phyloP scores from a whole-genome alignment of 192 early-diverging fungal genomes.

The Coemansia sp. region DNA sequence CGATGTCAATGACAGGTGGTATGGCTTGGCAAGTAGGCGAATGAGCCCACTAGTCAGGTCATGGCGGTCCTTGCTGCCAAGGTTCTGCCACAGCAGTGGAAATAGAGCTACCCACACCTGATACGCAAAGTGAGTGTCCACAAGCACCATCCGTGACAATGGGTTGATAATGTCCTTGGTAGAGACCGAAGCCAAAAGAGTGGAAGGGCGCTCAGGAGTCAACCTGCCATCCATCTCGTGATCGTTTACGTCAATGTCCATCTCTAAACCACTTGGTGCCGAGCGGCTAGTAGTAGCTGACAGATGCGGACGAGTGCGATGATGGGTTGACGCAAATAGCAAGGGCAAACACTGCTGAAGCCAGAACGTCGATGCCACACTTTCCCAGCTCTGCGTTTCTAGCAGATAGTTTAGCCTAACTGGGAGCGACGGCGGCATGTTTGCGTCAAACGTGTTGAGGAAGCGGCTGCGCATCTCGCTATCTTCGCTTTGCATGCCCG shows the following conservation, averaged over 20 bases:
- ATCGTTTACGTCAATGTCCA: constrained; percentile 24
- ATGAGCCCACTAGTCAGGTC: constrained; percentile 81
- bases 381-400: constrained; percentile 95
- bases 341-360: constrained; percentile 88
- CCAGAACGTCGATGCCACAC: constrained; percentile 82
- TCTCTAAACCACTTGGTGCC: not conserved
- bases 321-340: constrained; percentile 66
- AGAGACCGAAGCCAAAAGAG: not conserved
- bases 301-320: constrained; percentile 13
- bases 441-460: constrained; percentile 75
- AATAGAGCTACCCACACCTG: constrained; percentile 83
- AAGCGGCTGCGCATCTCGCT: constrained; percentile 79
- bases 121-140: constrained; percentile 66
- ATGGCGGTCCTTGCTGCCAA: constrained; percentile 75
- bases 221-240: not conserved
- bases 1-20: constrained; percentile 77
- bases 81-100: constrained; percentile 75
- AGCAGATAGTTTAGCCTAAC: constrained; percentile 85
- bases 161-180: constrained; percentile 52
- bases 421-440: constrained; percentile 65
- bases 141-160: constrained; percentile 64
- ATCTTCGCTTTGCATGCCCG: constrained; percentile 80
- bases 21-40: constrained; percentile 84
- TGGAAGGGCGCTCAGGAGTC: not conserved
- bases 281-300: constrained; percentile 8